Percentiles rank a stretch among this genome's conserved stretches.
Conservation (phyloP, 306 rosid genomes). For the Hippophae rhamnoides region DNA sequence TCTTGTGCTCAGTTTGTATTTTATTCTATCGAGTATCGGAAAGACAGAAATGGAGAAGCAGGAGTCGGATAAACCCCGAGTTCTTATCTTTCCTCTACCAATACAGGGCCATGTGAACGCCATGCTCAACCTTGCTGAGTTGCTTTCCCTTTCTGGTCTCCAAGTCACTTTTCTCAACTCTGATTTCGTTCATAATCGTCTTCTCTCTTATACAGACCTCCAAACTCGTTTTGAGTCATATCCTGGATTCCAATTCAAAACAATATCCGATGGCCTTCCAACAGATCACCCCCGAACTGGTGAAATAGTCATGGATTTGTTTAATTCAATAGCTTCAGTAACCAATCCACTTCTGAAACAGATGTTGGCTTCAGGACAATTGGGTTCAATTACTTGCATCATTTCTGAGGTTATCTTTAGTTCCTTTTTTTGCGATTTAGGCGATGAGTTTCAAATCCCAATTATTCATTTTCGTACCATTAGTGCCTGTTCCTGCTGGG, state of each 20-base stretch:
- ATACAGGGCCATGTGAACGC: conserved; percentile 33
- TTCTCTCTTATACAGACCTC: conserved; percentile 15
- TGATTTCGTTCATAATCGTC: conserved; percentile 19
- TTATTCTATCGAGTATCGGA: too few species aligned
- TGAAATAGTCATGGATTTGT: not conserved
- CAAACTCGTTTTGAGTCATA: conserved; percentile 13
- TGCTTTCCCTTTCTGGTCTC: conserved; percentile 23
- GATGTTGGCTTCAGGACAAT: conserved; percentile 5
- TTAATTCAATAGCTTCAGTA: not conserved
- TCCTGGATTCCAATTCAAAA: conserved; percentile 30
- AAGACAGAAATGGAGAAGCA: not conserved
- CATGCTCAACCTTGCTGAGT: conserved; percentile 44
- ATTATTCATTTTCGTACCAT: conserved; percentile 30
- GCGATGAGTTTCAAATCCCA: conserved; percentile 20
- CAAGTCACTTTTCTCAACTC: conserved; percentile 42
- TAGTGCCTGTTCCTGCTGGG: conserved; percentile 36
- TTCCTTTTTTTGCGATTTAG: conserved; percentile 18
- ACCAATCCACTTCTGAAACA: conserved; percentile 26
- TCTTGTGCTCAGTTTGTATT: too few species aligned
- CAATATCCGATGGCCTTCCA: conserved; percentile 26
- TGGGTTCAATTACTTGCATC: conserved; percentile 16
- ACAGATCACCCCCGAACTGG: conserved; percentile 8
- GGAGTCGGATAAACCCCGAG: not conserved
- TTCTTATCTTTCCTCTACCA: conserved; percentile 25
- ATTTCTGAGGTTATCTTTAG: conserved; percentile 31